Evolutionary conservation across 306 rosid genomes (phyloP).

Genomic region (Glycine soja): DNA sequence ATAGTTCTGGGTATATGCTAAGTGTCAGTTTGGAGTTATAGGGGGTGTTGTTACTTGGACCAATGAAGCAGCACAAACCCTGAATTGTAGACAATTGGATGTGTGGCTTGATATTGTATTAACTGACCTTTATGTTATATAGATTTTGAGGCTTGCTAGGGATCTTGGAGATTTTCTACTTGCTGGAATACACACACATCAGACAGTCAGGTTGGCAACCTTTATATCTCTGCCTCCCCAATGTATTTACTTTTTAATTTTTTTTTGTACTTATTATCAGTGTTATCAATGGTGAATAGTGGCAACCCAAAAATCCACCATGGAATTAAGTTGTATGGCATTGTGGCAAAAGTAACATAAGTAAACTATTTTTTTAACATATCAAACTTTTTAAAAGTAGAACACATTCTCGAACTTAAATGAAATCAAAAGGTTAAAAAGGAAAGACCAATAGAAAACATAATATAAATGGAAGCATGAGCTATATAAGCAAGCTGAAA

Average conservation of each 20-base stretch:
- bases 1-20: no score
- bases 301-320: background rate
- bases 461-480: no score
- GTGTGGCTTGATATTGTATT: conserved; percentile 33
- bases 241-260: background rate
- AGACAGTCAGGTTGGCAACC: conserved; percentile 74
- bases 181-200: conserved; percentile 96
- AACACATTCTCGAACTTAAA: no score
- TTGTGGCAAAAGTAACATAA: conserved; percentile 12
- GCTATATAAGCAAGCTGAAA: no score
- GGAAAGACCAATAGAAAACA: no score
- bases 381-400: no score
- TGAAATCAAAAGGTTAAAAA: no score
- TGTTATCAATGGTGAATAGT: background rate
- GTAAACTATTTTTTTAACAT: conserved; percentile 10
- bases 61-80: no score
- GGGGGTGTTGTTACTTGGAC: no score
- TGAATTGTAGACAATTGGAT: no score
- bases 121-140: conserved; percentile 36
- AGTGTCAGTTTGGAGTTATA: no score
- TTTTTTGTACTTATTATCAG: background rate
- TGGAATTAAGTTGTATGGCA: conserved; percentile 20
- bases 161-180: conserved; percentile 94
- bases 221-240: conserved; percentile 22
- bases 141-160: conserved; percentile 93